These are phyloP conservation scores for Litsea cubeba DNA, from an alignment of 164 flowering plant species.

Conservation along the genomic window DNA sequence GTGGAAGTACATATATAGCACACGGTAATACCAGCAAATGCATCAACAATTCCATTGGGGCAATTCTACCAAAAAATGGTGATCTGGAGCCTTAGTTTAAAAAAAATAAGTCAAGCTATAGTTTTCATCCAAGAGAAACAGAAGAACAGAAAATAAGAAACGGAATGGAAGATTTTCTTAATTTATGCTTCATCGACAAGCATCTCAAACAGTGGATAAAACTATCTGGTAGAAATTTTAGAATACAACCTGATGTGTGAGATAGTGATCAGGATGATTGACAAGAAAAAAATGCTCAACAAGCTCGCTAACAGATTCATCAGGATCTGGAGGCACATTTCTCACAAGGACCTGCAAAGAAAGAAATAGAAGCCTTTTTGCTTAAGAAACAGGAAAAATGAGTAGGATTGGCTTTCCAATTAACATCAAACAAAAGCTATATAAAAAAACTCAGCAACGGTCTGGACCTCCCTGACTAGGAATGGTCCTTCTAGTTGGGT, in stretches of 20 bases:
- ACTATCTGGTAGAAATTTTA: neutral
- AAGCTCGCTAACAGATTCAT: constrained; percentile 70
- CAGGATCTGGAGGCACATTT: constrained; percentile 86
- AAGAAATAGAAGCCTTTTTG: neutral
- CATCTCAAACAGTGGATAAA: neutral
- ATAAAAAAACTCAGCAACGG: neutral
- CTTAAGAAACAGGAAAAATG: neutral
- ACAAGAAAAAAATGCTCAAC: constrained; percentile 88
- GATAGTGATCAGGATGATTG: constrained; percentile 82
- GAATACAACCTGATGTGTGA: constrained; percentile 68
- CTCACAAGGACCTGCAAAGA: constrained; percentile 70
- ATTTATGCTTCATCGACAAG: neutral
- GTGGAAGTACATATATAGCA: too few relatives aligned
- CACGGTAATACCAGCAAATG: too few relatives aligned
- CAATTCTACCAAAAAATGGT: neutral
- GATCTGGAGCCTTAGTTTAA: neutral
- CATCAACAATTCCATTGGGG: too few relatives aligned
- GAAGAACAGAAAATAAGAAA: neutral
- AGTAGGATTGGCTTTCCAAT: neutral
- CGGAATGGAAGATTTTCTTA: neutral
- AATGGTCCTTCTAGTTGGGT: too few relatives aligned
- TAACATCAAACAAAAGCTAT: constrained; percentile 1
- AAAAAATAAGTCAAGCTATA: too few relatives aligned
- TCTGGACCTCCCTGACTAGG: too few relatives aligned
- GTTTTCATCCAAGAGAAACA: neutral